Percentiles rank a stretch among this genome's conserved stretches.
Conservation (phyloP, 2,329 filamentous ascomycete species). For the Trichoderma koningii region DNA sequence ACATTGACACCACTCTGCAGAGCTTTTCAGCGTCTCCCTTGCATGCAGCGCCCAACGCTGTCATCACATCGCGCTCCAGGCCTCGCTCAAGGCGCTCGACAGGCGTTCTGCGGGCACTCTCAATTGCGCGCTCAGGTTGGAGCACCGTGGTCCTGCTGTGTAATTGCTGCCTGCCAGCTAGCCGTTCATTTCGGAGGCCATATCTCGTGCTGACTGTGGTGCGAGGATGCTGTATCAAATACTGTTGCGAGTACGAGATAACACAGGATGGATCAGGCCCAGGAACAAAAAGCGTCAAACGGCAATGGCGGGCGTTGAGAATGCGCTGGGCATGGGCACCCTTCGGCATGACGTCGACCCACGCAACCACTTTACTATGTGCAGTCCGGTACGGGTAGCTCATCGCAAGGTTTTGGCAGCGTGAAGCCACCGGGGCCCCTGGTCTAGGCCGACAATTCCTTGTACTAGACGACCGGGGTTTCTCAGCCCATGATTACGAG, state of each 20-base stretch:
- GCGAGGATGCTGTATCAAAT: constrained; percentile 8
- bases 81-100: no score
- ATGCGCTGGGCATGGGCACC: constrained; percentile 2
- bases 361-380: neutral
- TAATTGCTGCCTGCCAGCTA: constrained; percentile 20
- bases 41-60: neutral
- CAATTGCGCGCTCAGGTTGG: neutral
- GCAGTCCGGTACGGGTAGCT: neutral
- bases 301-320: constrained; percentile 3
- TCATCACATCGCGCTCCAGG: constrained; percentile 7
- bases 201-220: neutral
- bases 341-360: constrained; percentile 21
- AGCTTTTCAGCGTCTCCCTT: constrained; percentile 1
- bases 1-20: constrained; percentile 1
- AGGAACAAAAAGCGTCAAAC: constrained; percentile 6
- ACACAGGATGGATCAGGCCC: neutral
- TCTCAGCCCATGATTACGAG: constrained; percentile 25
- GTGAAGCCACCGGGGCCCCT: constrained; percentile 17
- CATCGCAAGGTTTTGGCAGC: constrained; percentile 20
- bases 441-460: constrained; percentile 5
- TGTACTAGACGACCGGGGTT: constrained; percentile 1
- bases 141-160: neutral
- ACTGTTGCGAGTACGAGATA: neutral
- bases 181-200: neutral
- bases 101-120: constrained; percentile 7